Evolutionary conservation across 164 flowering plant species (phyloP).

Genomic region (Dillenia suffruticosa): DNA sequence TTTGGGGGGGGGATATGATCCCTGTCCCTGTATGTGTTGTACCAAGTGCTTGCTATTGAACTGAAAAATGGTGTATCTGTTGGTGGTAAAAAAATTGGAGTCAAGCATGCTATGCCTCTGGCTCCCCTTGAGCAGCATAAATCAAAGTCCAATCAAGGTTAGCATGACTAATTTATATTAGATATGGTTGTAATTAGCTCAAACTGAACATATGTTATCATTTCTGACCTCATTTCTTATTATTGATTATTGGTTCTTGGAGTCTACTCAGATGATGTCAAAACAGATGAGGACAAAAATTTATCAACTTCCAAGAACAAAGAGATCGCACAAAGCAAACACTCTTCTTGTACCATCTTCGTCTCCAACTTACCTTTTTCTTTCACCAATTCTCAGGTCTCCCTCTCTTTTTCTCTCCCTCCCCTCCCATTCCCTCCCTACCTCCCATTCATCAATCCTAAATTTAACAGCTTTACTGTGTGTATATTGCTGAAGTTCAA

Average conservation of each 20-base stretch:
- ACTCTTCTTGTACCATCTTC: slow-evolving; percentile 66
- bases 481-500: slow-evolving; percentile 42
- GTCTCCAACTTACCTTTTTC: slow-evolving; percentile 73
- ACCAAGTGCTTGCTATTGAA: slow-evolving; percentile 40
- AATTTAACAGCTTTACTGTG: not conserved
- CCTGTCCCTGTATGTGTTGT: too few relatives aligned
- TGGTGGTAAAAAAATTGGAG: slow-evolving; percentile 78
- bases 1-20: too few relatives aligned
- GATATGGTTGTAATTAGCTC: not conserved
- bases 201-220: not conserved
- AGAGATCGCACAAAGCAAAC: slow-evolving; percentile 26
- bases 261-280: slow-evolving; percentile 22
- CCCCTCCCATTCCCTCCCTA: not conserved
- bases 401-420: not conserved
- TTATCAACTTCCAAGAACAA: not conserved
- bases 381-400: slow-evolving; percentile 67
- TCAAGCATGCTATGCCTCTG: slow-evolving; percentile 78
- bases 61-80: slow-evolving; percentile 61
- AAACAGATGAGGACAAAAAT: slow-evolving; percentile 19
- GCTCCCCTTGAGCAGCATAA: slow-evolving; percentile 69
- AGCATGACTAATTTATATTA: not conserved
- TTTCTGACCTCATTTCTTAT: not conserved
- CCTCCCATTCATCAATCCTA: not conserved
- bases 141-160: slow-evolving; percentile 58
- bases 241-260: not conserved